Evolutionary conservation across 2,329 filamentous ascomycete species (phyloP).

Genomic region (Colletotrichum magnum): DNA sequence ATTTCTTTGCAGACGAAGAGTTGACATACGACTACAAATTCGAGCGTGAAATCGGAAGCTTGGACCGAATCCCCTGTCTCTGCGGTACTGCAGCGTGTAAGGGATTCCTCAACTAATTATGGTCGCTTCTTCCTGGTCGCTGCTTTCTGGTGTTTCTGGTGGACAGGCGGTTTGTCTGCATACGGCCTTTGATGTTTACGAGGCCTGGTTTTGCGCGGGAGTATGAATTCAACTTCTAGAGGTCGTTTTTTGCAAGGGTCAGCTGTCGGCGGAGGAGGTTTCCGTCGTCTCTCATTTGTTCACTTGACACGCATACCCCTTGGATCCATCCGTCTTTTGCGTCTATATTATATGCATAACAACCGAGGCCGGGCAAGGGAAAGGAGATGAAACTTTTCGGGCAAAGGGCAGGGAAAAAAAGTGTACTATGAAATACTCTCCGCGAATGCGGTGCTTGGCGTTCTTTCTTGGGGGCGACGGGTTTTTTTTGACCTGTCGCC

Average conservation of each 20-base stretch:
- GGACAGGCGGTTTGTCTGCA: conserved; percentile 29
- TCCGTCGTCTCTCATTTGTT: conserved; percentile 35
- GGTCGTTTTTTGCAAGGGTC: conserved; percentile 22
- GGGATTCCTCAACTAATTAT: conserved; percentile 91
- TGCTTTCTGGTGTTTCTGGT: conserved; percentile 35
- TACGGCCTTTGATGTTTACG: conserved; percentile 22
- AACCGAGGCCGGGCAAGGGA: conserved; percentile 30
- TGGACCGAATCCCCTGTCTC: conserved; percentile 96
- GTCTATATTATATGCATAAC: conserved; percentile 40
- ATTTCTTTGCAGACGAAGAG: conserved; percentile 82
- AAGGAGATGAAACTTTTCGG: conserved; percentile 28
- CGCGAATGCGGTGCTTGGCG: conserved; percentile 32
- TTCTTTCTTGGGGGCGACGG: conserved; percentile 29
- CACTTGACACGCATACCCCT: conserved; percentile 39
- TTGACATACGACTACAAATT: conserved; percentile 99
- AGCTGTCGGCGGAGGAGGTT: conserved; percentile 5
- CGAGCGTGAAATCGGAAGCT: conserved; percentile 94
- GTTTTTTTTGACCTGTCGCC: conserved; percentile 3
- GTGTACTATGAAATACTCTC: conserved; percentile 35
- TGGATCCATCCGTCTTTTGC: conserved; percentile 40
- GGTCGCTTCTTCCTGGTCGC: conserved; percentile 25
- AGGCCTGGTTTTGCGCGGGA: conserved; percentile 24
- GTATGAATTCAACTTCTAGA: conserved; percentile 32
- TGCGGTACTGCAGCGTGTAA: conserved; percentile 97
- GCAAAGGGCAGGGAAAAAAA: conserved; percentile 28